Evolutionary conservation across 1,139 yeast genomes (phyloP), one percentile per base, ranked within the genome.

Genomic region (Citeromyces hawaiiensis): DNA sequence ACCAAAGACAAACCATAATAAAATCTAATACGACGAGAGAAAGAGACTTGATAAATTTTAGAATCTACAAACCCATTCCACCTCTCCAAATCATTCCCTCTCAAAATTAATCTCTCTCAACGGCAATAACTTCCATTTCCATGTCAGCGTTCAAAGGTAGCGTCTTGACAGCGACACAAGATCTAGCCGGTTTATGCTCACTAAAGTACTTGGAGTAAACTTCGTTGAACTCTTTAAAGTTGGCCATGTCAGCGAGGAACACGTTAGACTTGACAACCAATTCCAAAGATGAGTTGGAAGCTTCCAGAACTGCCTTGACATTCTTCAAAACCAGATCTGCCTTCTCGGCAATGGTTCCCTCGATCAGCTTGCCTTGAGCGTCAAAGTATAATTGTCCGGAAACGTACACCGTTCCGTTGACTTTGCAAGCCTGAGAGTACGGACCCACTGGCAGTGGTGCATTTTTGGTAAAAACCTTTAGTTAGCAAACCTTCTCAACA

Each of bases 381-480:
- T 93, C 85, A 67, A 77, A 76, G 44, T 97, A 97, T 46, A 91
- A 79, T 65, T 91, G 98, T 42, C 98, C 98, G 37, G 96, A 86
- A 44, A 91, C 88, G 60, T 83, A 91, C 57, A 91, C 63, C 60
- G 86, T 77, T 43, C 82, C 87, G 57, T 81, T 80, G 47, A 77
- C 91, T 66, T 83, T 87, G 61, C 87, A 73, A 39, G 96, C 96
- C 60, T 87, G 96, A 36, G 94, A 83, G 63, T 88, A 88, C 15
- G 94, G 76, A 41, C 96, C 96, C 39, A 95, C 96, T 47, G 96
- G 94, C 45, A 94, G 86, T 52, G 97, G 96, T 31, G 96, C 96
- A 49, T 69, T 70, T 45, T 76, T 68, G 42, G 94, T 80, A 54
- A 68, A 67, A 42, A 76, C 73, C 78, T 72, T 14, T 14, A 33